Conservation (phyloP, 2,329 filamentous ascomycete species). For the Chrysosporium queenslandicum region DNA sequence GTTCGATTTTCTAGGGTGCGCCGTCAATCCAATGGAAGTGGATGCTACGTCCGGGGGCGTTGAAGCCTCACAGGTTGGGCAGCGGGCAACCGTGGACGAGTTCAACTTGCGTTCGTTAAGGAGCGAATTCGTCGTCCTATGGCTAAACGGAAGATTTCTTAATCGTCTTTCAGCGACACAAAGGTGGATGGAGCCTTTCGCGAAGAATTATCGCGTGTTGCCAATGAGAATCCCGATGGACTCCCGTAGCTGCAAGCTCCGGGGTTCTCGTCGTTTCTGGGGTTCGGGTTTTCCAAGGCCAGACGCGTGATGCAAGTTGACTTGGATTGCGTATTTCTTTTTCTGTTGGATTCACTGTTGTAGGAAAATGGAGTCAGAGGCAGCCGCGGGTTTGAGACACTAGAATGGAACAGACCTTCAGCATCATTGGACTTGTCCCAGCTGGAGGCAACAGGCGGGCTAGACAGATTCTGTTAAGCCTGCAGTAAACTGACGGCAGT, state of each 20-base stretch:
- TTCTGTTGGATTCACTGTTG: neutral
- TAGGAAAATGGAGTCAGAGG: conserved; percentile 3
- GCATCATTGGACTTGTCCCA: neutral
- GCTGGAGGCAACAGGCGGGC: neutral
- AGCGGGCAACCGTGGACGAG: conserved; percentile 11
- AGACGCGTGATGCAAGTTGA: conserved; percentile 9
- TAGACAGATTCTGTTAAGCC: neutral
- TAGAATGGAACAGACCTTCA: conserved; percentile 1
- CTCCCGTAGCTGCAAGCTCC: neutral
- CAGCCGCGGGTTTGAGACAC: neutral
- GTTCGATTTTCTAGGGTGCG: conserved; percentile 7
- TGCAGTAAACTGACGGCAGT: neutral
- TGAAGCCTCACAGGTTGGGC: conserved; percentile 35
- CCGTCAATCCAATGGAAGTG: conserved; percentile 7
- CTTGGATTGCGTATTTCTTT: neutral
- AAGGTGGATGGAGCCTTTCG: neutral
- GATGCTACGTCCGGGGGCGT: neutral
- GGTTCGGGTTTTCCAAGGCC: neutral
- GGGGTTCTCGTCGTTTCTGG: neutral
- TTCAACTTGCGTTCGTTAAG: neutral
- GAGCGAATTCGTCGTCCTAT: neutral
- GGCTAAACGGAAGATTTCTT: neutral
- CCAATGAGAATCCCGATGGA: conserved; percentile 8
- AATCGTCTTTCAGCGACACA: neutral
- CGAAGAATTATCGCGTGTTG: neutral